Evolutionary conservation across 768 basidiomycete species (phyloP).

Genomic region (Boletus eberwhitei): DNA sequence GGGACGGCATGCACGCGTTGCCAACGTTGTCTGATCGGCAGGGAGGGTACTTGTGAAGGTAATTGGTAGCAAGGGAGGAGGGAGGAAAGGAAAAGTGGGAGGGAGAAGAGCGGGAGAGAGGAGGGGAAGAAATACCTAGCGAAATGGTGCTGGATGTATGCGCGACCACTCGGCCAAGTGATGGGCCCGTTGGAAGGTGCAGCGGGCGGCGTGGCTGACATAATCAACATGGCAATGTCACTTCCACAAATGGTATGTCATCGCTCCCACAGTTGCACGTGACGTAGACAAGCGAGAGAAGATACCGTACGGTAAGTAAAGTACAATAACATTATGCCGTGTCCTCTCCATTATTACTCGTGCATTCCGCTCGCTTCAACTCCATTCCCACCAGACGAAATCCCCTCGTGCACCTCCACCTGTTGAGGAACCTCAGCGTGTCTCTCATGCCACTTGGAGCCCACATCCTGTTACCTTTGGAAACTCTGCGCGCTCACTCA

Average conservation of each 20-base stretch:
- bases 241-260: slow-evolving; percentile 1
- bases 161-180: slow-evolving; percentile 25
- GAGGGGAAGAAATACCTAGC: slow-evolving; percentile 14
- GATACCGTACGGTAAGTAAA: background rate
- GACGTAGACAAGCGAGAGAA: slow-evolving; percentile 1
- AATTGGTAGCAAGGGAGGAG: background rate
- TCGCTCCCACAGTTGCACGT: slow-evolving; percentile 8
- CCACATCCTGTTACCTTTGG: slow-evolving; percentile 54
- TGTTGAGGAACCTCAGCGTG: slow-evolving; percentile 23
- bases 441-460: slow-evolving; percentile 20
- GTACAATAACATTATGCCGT: background rate
- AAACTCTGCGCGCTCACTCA: slow-evolving; percentile 77
- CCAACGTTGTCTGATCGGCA: slow-evolving; percentile 25
- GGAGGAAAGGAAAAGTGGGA: background rate
- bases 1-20: slow-evolving; percentile 31
- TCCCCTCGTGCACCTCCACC: slow-evolving; percentile 31
- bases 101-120: background rate
- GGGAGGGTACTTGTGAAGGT: slow-evolving; percentile 3
- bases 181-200: slow-evolving; percentile 27
- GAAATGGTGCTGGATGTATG: slow-evolving; percentile 27
- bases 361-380: slow-evolving; percentile 22
- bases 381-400: slow-evolving; percentile 10
- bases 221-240: slow-evolving; percentile 27
- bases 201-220: slow-evolving; percentile 28
- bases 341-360: slow-evolving; percentile 16